Evolutionary conservation across 805 yeast genomes (phyloP).

Genomic region (Kluyveromyces nonfermentans): DNA sequence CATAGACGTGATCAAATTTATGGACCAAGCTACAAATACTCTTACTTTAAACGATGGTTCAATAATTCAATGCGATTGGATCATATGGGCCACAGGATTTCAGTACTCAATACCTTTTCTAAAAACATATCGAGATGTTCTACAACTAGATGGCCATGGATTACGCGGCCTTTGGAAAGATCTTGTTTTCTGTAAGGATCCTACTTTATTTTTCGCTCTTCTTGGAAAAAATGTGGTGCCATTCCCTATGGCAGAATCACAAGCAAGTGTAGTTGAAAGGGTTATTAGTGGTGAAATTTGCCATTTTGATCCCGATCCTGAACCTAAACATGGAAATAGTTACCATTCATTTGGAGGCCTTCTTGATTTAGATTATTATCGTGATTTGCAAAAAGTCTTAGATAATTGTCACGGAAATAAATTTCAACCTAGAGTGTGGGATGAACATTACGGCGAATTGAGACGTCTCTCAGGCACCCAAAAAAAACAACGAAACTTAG

Average conservation of each 20-base stretch:
- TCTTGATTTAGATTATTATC: constrained; percentile 21
- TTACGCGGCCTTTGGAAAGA: constrained; percentile 49
- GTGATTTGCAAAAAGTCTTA: constrained; percentile 15
- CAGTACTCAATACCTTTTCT: constrained; percentile 38
- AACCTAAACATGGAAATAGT: constrained; percentile 9
- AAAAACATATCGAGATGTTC: constrained; percentile 18
- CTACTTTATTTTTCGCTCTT: constrained; percentile 55
- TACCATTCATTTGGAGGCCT: constrained; percentile 15
- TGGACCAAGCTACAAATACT: constrained; percentile 18
- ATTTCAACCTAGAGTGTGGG: constrained; percentile 23
- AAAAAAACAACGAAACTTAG: constrained; percentile 16
- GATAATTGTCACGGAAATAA: constrained; percentile 10
- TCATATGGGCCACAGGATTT: constrained; percentile 45
- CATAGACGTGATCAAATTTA: constrained; percentile 25
- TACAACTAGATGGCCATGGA: constrained; percentile 17
- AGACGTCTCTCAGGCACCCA: constrained; percentile 11
- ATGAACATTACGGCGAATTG: constrained; percentile 8
- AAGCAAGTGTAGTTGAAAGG: constrained; percentile 56
- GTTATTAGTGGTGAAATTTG: constrained; percentile 46
- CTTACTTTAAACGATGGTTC: constrained; percentile 29
- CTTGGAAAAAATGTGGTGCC: constrained; percentile 55
- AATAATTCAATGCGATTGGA: constrained; percentile 26
- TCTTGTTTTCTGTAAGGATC: constrained; percentile 46
- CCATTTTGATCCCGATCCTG: constrained; percentile 37
- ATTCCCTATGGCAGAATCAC: constrained; percentile 51